Percentiles rank a stretch among this genome's conserved stretches.
These are phyloP conservation scores for Metschnikowia aberdeeniae DNA, from an alignment of 805 yeast genomes.

Conservation along the genomic window DNA sequence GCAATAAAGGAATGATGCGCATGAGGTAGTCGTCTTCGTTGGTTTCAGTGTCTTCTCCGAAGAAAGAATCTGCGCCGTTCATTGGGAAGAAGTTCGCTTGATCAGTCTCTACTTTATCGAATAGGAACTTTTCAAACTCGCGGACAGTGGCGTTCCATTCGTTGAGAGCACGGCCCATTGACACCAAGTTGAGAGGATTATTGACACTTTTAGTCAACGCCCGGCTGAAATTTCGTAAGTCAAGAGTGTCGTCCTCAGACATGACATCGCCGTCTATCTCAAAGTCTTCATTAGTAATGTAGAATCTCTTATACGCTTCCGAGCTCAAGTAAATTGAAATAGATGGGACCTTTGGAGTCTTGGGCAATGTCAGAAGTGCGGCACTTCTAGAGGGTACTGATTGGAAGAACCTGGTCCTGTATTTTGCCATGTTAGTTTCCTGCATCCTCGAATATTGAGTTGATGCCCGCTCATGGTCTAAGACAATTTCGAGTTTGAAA, in stretches of 20 bases:
- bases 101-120: slow-evolving; percentile 21
- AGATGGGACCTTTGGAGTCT: slow-evolving; percentile 13
- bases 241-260: slow-evolving; percentile 7
- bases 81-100: slow-evolving; percentile 12
- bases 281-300: slow-evolving; percentile 24
- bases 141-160: slow-evolving; percentile 48
- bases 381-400: neutral
- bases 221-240: slow-evolving; percentile 5
- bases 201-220: neutral
- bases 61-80: neutral
- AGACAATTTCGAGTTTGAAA: slow-evolving; percentile 43
- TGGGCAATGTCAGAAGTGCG: slow-evolving; percentile 14
- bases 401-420: slow-evolving; percentile 8
- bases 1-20: slow-evolving; percentile 36
- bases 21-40: slow-evolving; percentile 33
- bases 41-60: slow-evolving; percentile 11
- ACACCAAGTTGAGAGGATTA: slow-evolving; percentile 4
- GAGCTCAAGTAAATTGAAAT: slow-evolving; percentile 19
- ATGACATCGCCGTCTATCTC: slow-evolving; percentile 12
- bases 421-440: slow-evolving; percentile 6
- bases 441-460: slow-evolving; percentile 20
- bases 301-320: slow-evolving; percentile 25
- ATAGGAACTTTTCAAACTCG: slow-evolving; percentile 43
- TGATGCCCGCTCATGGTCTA: slow-evolving; percentile 40
- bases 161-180: slow-evolving; percentile 45